phyloP scores from a whole-genome alignment of 1,284 basidiomycete species.

The Sporisorium graminicola region DNA sequence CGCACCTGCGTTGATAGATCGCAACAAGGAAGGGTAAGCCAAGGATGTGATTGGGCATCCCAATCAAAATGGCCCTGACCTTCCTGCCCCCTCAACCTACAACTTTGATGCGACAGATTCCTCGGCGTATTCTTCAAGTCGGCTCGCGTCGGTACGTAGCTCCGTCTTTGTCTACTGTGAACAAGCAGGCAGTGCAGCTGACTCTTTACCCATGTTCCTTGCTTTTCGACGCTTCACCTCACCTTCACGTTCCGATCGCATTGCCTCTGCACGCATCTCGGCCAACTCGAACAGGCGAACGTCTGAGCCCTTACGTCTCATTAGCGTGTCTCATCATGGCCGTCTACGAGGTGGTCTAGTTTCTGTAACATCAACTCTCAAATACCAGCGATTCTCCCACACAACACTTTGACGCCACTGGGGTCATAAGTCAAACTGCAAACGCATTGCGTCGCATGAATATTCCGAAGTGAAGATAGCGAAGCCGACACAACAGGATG shows the following conservation, averaged over 20 bases:
- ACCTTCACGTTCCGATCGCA: not conserved
- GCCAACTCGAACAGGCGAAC: constrained; percentile 59
- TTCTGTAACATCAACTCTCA: constrained; percentile 1
- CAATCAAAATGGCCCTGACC: not conserved
- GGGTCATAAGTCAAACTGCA: too few relatives aligned
- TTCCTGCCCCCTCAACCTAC: not conserved
- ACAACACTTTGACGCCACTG: too few relatives aligned
- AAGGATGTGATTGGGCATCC: not conserved
- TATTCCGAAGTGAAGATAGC: too few relatives aligned
- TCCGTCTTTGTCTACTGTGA: too few relatives aligned
- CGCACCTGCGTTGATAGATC: constrained; percentile 87
- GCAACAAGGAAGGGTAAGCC: constrained; percentile 87
- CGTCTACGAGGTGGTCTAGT: constrained; percentile 55
- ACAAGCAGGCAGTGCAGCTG: not conserved
- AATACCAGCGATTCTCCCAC: constrained; percentile 11
- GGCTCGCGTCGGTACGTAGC: constrained; percentile 64
- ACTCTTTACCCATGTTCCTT: not conserved
- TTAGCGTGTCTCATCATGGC: constrained; percentile 68
- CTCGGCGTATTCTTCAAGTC: constrained; percentile 67
- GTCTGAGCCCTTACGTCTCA: constrained; percentile 67
- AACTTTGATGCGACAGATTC: constrained; percentile 33
- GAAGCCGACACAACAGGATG: too few relatives aligned
- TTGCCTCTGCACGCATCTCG: not conserved
- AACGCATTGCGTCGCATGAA: too few relatives aligned
- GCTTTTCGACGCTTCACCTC: not conserved